Conservation (phyloP, 2,329 filamentous ascomycete genomes). For the Sarocladium brachiariae region DNA sequence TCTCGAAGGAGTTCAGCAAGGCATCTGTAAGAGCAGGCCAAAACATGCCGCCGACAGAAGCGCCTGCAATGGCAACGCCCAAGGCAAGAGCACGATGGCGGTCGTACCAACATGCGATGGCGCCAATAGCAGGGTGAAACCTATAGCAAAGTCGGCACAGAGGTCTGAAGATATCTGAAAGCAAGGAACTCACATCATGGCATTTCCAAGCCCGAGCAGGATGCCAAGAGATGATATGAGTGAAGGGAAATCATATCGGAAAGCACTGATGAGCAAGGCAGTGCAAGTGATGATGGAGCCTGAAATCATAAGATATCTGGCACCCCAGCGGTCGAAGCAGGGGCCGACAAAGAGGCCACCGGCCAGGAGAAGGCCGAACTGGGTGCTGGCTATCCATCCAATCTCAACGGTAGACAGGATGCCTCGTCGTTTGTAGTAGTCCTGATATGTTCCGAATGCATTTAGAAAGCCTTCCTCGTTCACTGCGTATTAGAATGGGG, state of each 20-base stretch:
- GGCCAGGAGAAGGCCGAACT: conserved; percentile 28
- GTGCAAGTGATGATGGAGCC: conserved; percentile 29
- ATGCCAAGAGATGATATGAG: conserved; percentile 31
- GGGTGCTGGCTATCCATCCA: conserved; percentile 34
- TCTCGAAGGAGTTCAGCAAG: background rate
- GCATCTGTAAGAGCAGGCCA: conserved; percentile 22
- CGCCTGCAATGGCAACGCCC: conserved; percentile 23
- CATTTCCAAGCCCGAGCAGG: conserved; percentile 32
- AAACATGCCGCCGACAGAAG: conserved; percentile 23
- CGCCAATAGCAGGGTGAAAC: conserved; percentile 24
- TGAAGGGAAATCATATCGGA: background rate
- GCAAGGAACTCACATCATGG: conserved; percentile 23
- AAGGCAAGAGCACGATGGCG: conserved; percentile 23
- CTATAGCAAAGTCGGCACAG: conserved; percentile 12
- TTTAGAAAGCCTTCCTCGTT: conserved; percentile 21
- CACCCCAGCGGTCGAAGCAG: conserved; percentile 32
- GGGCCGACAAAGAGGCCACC: conserved; percentile 32
- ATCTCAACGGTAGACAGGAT: conserved; percentile 17
- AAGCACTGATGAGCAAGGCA: conserved; percentile 27
- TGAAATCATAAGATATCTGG: conserved; percentile 25
- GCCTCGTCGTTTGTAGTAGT: conserved; percentile 35
- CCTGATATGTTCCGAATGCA: conserved; percentile 50
- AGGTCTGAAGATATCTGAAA: too few species aligned
- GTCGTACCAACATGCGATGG: conserved; percentile 26
- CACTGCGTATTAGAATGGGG: background rate